phyloP scores from a whole-genome alignment of 129 eudicot genomes.

The Pseudognaphalium luteoalbum region DNA sequence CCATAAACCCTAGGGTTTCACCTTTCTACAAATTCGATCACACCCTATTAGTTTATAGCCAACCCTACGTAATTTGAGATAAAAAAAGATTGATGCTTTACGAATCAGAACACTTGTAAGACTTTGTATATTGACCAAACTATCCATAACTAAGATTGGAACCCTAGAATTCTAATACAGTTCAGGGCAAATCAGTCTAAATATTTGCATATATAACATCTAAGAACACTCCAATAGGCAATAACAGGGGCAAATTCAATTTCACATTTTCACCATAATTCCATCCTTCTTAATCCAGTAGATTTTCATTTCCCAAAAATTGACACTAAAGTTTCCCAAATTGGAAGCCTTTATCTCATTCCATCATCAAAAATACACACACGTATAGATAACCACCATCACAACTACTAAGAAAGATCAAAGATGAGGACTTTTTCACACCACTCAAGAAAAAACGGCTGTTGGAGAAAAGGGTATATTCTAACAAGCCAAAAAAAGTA shows the following conservation, averaged over 20 bases:
- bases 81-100: conserved; percentile 14
- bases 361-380: neutral
- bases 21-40: conserved; percentile 4
- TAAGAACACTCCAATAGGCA: neutral
- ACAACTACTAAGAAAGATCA: conserved; percentile 9
- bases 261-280: conserved; percentile 21
- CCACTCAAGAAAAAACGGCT: neutral
- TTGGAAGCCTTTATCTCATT: neutral
- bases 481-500: neutral
- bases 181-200: neutral
- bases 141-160: neutral
- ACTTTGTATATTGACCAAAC: conserved; percentile 16
- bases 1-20: conserved; percentile 8
- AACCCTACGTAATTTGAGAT: conserved; percentile 10
- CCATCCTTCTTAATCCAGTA: conserved; percentile 14
- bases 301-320: neutral
- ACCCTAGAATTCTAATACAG: conserved; percentile 5
- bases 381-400: neutral
- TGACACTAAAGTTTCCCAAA: neutral
- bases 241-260: conserved; percentile 4
- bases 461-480: neutral
- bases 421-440: conserved; percentile 7
- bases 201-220: neutral
- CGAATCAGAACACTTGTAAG: conserved; percentile 5
- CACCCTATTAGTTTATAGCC: neutral